These are phyloP conservation scores for Biscutella laevigata DNA, from an alignment of 441 rosid species.

Conservation along the genomic window DNA sequence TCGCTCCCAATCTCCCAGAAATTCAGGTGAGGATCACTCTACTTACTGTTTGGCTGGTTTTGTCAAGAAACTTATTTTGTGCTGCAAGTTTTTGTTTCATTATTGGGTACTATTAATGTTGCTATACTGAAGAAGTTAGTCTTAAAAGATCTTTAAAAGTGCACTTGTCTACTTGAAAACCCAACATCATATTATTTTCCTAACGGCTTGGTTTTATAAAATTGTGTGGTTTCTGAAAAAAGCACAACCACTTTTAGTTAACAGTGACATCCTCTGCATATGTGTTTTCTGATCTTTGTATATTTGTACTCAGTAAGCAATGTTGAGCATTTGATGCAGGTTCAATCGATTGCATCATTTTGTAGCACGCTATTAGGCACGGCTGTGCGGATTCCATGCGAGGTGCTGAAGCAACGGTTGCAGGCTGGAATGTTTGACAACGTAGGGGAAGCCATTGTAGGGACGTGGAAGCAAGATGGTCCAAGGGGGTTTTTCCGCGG, in stretches of 20 bases:
- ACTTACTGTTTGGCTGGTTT: constrained; percentile 5
- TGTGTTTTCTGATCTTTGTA: neutral
- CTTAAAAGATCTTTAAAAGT: neutral
- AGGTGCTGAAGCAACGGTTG: constrained; percentile 90
- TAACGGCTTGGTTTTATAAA: constrained; percentile 1
- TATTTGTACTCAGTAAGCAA: neutral
- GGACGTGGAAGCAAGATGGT: constrained; percentile 94
- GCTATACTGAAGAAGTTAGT: neutral
- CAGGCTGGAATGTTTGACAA: constrained; percentile 86
- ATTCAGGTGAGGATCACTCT: constrained; percentile 51
- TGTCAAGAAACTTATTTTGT: neutral
- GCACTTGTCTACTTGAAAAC: neutral
- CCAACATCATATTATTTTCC: neutral
- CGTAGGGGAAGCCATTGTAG: constrained; percentile 83
- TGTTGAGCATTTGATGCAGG: constrained; percentile 37
- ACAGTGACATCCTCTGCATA: constrained; percentile 2
- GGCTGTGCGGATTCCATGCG: constrained; percentile 90
- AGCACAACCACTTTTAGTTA: neutral
- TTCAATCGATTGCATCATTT: constrained; percentile 87
- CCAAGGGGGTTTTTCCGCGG: constrained; percentile 92
- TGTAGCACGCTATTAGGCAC: constrained; percentile 93
- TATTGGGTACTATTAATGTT: neutral
- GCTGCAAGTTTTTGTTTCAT: neutral
- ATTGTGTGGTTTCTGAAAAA: neutral
- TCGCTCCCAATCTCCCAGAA: constrained; percentile 83